Percentiles rank a stretch among this genome's conserved stretches.
phyloP scores from a whole-genome alignment of 2,329 filamentous ascomycete genomes.

The Verticillium isaacii region DNA sequence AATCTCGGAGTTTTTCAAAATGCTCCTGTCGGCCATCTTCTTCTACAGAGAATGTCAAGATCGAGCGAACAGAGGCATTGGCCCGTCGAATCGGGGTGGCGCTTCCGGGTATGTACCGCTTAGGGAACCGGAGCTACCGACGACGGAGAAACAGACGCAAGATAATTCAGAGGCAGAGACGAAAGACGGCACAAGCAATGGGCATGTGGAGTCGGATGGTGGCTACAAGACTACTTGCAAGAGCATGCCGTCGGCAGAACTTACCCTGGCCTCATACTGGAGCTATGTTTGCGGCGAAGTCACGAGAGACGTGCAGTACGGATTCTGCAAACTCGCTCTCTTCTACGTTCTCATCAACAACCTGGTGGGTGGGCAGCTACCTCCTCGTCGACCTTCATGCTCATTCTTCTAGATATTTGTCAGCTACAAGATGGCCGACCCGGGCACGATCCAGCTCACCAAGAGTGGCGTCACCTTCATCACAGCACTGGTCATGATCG shows the following conservation, averaged over 20 bases:
- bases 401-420: slow-evolving; percentile 21
- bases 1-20: slow-evolving; percentile 26
- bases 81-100: slow-evolving; percentile 12
- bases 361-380: slow-evolving; percentile 10
- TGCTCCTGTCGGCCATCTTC: slow-evolving; percentile 22
- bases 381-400: not conserved
- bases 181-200: no score
- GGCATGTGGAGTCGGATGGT: no score
- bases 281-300: slow-evolving; percentile 18
- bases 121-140: slow-evolving; percentile 10
- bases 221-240: no score
- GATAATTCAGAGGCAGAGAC: slow-evolving; percentile 13
- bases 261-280: slow-evolving; percentile 13
- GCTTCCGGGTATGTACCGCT: slow-evolving; percentile 11
- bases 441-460: slow-evolving; percentile 24
- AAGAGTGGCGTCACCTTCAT: slow-evolving; percentile 26
- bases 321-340: slow-evolving; percentile 24
- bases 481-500: slow-evolving; percentile 23
- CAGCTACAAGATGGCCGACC: slow-evolving; percentile 24
- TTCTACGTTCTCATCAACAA: slow-evolving; percentile 29
- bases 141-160: slow-evolving; percentile 9
- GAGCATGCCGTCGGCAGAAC: not conserved
- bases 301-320: slow-evolving; percentile 21
- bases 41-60: slow-evolving; percentile 21
- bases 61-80: slow-evolving; percentile 10